phyloP scores from a whole-genome alignment of 129 eudicot genomes.

The Helianthus tuberosus region DNA sequence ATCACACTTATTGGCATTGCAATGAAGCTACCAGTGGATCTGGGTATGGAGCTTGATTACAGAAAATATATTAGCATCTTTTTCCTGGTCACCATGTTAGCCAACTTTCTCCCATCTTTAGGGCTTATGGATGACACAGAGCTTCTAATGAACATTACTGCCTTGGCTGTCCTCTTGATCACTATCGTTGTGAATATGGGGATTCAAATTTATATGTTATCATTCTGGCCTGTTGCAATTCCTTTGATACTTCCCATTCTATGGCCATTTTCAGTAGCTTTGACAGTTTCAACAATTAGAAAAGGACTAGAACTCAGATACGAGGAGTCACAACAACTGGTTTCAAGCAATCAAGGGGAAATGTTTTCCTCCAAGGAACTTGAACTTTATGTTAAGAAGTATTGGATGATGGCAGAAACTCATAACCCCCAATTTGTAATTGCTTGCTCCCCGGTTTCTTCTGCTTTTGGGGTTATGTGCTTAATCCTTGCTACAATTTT shows the following conservation, averaged over 20 bases:
- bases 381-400: not conserved
- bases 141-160: not conserved
- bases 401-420: conserved; percentile 10
- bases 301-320: not conserved
- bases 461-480: no score
- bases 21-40: conserved; percentile 15
- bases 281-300: not conserved
- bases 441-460: not conserved
- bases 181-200: not conserved
- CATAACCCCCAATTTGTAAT: not conserved
- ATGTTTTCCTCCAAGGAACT: not conserved
- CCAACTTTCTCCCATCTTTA: not conserved
- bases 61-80: no score
- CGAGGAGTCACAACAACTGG: not conserved
- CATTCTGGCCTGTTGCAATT: not conserved
- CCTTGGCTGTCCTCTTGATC: not conserved
- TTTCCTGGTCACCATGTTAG: conserved; percentile 1
- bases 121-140: conserved; percentile 5
- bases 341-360: not conserved
- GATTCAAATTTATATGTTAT: not conserved
- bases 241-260: not conserved
- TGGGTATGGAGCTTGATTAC: no score
- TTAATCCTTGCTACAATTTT: no score
- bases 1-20: conserved; percentile 5
- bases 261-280: not conserved